A percentile compares a stretch with the other conserved stretches of the same genome.
Conservation (phyloP, 495 filamentous ascomycete species). For the Lasiosphaeria hispida region DNA sequence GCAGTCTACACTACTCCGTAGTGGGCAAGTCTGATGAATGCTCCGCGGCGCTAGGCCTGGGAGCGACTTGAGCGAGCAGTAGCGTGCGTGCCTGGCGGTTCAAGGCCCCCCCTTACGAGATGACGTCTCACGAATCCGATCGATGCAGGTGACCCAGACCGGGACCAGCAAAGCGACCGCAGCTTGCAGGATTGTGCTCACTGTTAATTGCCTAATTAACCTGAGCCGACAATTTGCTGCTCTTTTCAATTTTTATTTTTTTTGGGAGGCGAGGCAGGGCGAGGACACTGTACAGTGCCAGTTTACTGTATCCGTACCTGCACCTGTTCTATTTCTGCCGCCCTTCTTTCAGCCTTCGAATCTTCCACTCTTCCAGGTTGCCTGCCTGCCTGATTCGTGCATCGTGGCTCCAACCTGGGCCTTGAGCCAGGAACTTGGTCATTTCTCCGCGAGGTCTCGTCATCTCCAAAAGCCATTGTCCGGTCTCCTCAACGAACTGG, state of each 20-base stretch:
- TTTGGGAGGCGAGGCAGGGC: neutral
- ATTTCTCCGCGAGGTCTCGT: neutral
- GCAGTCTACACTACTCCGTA: too few species aligned
- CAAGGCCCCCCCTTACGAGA: constrained; percentile 8
- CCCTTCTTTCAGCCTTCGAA: too few species aligned
- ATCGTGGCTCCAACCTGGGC: too few species aligned
- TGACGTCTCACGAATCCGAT: constrained; percentile 22
- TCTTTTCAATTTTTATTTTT: neutral
- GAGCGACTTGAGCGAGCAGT: neutral
- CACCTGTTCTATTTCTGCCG: too few species aligned
- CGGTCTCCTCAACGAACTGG: neutral
- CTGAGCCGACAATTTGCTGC: constrained; percentile 4
- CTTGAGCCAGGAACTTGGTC: too few species aligned
- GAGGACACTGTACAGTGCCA: constrained; percentile 6
- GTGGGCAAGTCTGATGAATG: too few species aligned
- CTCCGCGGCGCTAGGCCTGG: neutral
- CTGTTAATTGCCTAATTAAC: constrained; percentile 11
- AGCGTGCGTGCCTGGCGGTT: neutral
- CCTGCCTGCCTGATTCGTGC: too few species aligned
- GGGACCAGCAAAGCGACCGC: neutral
- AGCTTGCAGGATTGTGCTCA: neutral
- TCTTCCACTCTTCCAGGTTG: too few species aligned
- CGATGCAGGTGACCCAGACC: neutral
- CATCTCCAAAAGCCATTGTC: neutral
- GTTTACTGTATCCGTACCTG: too few species aligned